These are phyloP conservation scores for Wickerhamiella domercqiae DNA, from an alignment of 805 yeast species.

Conservation along the genomic window DNA sequence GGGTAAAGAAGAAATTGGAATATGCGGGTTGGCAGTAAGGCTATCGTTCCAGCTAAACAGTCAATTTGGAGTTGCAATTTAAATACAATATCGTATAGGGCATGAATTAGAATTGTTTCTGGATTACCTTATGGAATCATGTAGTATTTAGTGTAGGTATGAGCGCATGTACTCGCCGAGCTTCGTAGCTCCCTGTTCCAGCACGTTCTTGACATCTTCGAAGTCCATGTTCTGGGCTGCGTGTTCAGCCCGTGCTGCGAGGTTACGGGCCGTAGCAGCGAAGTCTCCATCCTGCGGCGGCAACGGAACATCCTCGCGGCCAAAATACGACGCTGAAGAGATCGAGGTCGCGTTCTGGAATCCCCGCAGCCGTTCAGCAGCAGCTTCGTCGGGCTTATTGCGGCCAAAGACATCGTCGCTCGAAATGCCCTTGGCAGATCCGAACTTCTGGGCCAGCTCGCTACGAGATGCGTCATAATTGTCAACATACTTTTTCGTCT, in stretches of 20 bases:
- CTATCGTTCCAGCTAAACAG: too few relatives aligned
- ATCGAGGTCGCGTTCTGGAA: conserved; percentile 81
- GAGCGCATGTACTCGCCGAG: conserved; percentile 77
- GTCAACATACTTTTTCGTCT: conserved; percentile 33
- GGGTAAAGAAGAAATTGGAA: too few relatives aligned
- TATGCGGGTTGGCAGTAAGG: too few relatives aligned
- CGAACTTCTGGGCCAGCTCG: conserved; percentile 41
- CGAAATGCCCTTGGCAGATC: conserved; percentile 84
- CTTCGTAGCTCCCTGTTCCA: conserved; percentile 88
- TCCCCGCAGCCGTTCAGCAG: conserved; percentile 60
- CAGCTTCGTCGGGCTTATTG: conserved; percentile 55
- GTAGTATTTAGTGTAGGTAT: conserved; percentile 34
- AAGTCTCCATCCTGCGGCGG: conserved; percentile 22
- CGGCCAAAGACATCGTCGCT: conserved; percentile 92
- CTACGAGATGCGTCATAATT: conserved; percentile 17
- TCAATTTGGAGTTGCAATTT: too few relatives aligned
- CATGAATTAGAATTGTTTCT: too few relatives aligned
- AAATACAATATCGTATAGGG: too few relatives aligned
- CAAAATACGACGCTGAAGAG: conserved; percentile 84
- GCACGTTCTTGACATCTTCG: conserved; percentile 74
- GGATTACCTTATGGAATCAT: too few relatives aligned
- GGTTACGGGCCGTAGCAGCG: conserved; percentile 17
- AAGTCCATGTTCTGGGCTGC: conserved; percentile 79
- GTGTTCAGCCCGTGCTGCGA: conserved; percentile 16
- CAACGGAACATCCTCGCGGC: conserved; percentile 48